Conservation (phyloP, 805 yeast species). For the Naumovozyma dairenensis region DNA sequence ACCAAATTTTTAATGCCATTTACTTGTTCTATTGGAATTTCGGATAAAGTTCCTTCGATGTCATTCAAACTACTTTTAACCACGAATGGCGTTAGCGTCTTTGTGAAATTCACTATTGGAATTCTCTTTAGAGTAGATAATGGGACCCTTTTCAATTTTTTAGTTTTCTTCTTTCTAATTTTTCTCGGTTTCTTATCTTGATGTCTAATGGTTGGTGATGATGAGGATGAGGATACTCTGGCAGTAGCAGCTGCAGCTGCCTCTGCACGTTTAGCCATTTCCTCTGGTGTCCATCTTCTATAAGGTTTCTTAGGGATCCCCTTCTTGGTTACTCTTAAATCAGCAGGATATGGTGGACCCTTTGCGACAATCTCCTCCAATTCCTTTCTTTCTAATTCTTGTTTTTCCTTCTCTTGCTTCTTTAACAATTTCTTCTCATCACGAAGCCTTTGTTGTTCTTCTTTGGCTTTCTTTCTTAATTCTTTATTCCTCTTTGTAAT, state of each 20-base stretch:
- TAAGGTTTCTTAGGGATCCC: slow-evolving; percentile 29
- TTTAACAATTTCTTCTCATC: slow-evolving; percentile 15
- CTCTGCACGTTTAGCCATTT: slow-evolving; percentile 19
- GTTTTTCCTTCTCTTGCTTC: slow-evolving; percentile 14
- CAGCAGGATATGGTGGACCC: slow-evolving; percentile 29
- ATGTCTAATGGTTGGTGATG: neutral
- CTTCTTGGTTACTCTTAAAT: slow-evolving; percentile 23
- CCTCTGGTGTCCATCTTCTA: slow-evolving; percentile 27
- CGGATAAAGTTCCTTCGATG: slow-evolving; percentile 16
- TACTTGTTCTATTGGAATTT: slow-evolving; percentile 2
- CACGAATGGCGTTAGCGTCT: slow-evolving; percentile 3
- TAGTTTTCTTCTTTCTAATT: slow-evolving; percentile 15
- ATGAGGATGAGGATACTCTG: neutral
- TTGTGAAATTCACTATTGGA: slow-evolving; percentile 21
- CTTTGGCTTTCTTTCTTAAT: slow-evolving; percentile 8
- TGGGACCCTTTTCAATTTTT: slow-evolving; percentile 18
- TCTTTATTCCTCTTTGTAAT: slow-evolving; percentile 15
- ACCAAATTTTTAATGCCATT: neutral
- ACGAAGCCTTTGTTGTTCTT: slow-evolving; percentile 8
- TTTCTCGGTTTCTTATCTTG: slow-evolving; percentile 12
- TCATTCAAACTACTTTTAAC: slow-evolving; percentile 10
- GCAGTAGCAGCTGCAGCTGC: slow-evolving; percentile 8
- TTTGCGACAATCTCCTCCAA: slow-evolving; percentile 23
- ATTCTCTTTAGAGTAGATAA: slow-evolving; percentile 18
- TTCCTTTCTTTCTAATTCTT: slow-evolving; percentile 20